These are phyloP conservation scores for Chalara sp. DNA, from an alignment of 2,329 filamentous ascomycete genomes.

Conservation along the genomic window DNA sequence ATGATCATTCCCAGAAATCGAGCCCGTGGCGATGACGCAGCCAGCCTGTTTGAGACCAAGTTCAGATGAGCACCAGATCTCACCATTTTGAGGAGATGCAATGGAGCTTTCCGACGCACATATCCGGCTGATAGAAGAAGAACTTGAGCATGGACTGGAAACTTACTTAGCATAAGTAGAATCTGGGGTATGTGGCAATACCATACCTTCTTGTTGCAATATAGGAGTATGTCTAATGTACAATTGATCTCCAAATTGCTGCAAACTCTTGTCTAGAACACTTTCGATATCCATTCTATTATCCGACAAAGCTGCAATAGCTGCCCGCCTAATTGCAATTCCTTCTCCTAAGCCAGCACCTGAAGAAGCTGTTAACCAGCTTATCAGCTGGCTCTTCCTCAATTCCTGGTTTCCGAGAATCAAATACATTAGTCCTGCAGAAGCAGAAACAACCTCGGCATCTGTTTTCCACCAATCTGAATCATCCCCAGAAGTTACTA, in stretches of 20 bases:
- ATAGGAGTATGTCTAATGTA: slow-evolving; percentile 81
- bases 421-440: slow-evolving; percentile 47
- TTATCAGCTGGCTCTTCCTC: slow-evolving; percentile 47
- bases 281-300: slow-evolving; percentile 44
- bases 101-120: slow-evolving; percentile 57
- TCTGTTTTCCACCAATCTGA: slow-evolving; percentile 26
- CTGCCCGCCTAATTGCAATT: slow-evolving; percentile 60
- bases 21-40: slow-evolving; percentile 65
- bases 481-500: slow-evolving; percentile 19
- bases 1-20: slow-evolving; percentile 85
- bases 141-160: slow-evolving; percentile 69
- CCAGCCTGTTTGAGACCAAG: slow-evolving; percentile 78
- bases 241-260: slow-evolving; percentile 75
- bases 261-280: slow-evolving; percentile 61
- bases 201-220: slow-evolving; percentile 78
- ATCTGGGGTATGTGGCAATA: slow-evolving; percentile 7
- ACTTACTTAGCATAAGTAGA: slow-evolving; percentile 13
- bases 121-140: slow-evolving; percentile 74
- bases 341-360: slow-evolving; percentile 59
- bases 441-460: slow-evolving; percentile 42
- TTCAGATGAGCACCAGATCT: slow-evolving; percentile 69
- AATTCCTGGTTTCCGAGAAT: slow-evolving; percentile 41
- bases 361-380: slow-evolving; percentile 59
- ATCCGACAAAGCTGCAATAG: slow-evolving; percentile 49
- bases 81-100: slow-evolving; percentile 61